Percentiles rank a stretch among this genome's conserved stretches.
These are phyloP conservation scores for Grosmannia huntii DNA, from an alignment of 2,329 filamentous ascomycete genomes.

Conservation along the genomic window DNA sequence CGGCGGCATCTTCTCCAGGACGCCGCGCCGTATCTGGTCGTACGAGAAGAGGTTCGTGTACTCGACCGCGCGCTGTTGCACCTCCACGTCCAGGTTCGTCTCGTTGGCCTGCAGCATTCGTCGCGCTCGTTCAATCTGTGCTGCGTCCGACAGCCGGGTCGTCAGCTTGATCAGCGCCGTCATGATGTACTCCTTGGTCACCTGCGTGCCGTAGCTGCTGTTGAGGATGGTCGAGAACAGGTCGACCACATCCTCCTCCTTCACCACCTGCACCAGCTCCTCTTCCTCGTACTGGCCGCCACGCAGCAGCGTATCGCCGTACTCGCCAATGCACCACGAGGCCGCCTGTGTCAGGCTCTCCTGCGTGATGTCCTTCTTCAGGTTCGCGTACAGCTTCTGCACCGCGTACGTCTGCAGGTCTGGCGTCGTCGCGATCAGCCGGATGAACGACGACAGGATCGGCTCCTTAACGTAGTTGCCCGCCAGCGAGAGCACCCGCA, in stretches of 20 bases:
- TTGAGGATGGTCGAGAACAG: slow-evolving; percentile 86
- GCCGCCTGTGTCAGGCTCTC: slow-evolving; percentile 88
- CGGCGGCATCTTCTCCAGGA: slow-evolving; percentile 94
- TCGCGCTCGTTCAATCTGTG: slow-evolving; percentile 78
- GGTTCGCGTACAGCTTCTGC: slow-evolving; percentile 79
- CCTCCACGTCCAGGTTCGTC: slow-evolving; percentile 83
- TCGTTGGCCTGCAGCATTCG: slow-evolving; percentile 66
- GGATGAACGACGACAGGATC: slow-evolving; percentile 91
- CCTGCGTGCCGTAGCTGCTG: slow-evolving; percentile 86
- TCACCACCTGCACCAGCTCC: slow-evolving; percentile 68
- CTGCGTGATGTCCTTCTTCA: slow-evolving; percentile 96
- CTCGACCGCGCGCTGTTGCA: slow-evolving; percentile 91
- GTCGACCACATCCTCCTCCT: slow-evolving; percentile 82
- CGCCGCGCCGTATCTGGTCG: slow-evolving; percentile 75
- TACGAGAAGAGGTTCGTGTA: slow-evolving; percentile 90
- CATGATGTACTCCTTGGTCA: slow-evolving; percentile 89
- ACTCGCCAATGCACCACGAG: slow-evolving; percentile 97
- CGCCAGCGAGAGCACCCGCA: slow-evolving; percentile 82
- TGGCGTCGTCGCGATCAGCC: slow-evolving; percentile 84
- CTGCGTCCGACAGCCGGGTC: slow-evolving; percentile 66
- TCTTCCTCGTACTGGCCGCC: slow-evolving; percentile 92
- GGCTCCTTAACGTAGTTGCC: slow-evolving; percentile 97
- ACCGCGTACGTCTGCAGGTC: slow-evolving; percentile 94
- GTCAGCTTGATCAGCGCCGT: slow-evolving; percentile 93
- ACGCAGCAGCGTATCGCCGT: slow-evolving; percentile 76